Percentiles rank a stretch among this genome's conserved stretches.
These are phyloP conservation scores for Plasmodium adleri DNA, from an alignment of 169 alveolate genomes.

Conservation along the genomic window DNA sequence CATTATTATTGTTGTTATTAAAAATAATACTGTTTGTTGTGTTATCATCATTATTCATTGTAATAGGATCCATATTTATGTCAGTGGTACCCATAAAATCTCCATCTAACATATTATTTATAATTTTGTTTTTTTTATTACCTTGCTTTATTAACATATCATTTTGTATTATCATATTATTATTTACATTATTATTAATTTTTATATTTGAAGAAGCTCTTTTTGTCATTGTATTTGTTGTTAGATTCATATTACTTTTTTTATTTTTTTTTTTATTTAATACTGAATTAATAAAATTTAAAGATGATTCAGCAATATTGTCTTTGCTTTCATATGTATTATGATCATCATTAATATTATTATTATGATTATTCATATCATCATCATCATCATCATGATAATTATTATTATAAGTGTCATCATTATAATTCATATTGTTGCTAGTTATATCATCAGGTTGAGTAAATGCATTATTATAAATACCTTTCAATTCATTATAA, in stretches of 20 bases:
- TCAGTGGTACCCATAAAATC: background rate
- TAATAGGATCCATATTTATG: background rate
- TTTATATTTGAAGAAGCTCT: background rate
- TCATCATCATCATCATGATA: too few species aligned
- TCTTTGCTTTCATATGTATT: background rate
- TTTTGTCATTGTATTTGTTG: background rate
- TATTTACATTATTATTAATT: background rate
- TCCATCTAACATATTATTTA: background rate
- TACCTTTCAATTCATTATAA: constrained; percentile 8
- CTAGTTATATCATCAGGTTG: background rate
- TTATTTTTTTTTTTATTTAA: constrained; percentile 8
- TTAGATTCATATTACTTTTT: background rate
- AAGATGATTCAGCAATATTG: background rate
- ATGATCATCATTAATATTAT: background rate
- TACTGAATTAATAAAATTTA: background rate
- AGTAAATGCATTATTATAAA: background rate
- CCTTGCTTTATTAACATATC: background rate
- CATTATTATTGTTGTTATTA: background rate
- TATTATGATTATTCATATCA: background rate
- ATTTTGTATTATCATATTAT: background rate
- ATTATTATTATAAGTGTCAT: background rate
- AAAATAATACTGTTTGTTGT: background rate
- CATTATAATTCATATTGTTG: background rate
- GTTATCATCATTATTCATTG: background rate
- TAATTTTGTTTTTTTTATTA: background rate